Base-by-base conservation (phyloP, 768 basidiomycete genomes). In the Cystobasidium onofrii region DNA sequence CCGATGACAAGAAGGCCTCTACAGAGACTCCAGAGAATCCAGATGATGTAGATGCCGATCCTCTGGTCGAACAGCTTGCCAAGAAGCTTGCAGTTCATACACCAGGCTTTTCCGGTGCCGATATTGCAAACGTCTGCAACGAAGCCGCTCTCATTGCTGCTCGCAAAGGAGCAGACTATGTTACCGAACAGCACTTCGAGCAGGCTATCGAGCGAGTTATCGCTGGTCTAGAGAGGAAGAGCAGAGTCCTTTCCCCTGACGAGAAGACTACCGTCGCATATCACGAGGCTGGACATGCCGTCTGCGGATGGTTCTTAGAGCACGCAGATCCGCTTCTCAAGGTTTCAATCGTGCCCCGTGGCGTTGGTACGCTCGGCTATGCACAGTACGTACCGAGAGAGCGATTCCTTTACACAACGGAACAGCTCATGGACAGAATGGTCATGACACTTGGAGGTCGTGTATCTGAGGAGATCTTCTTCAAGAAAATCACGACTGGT, bases 211-310 rank as follows among this genome's bases (percentile, higher is more conserved):
- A 99, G 84, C 87, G 96, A 46, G 96, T 99, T 41, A 94, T 98
- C 76, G 95, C 93, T 71, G 96, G 96, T 34, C 83, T 98, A 78
- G 96, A 98, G 85, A 86, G 92, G 80, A 99, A 97, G 86, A 92
- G 89, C 76, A 85, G 94, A 73, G 90, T 98, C 33, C 84, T 99
- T 55, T 93, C 90, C 78, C 85, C 88, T 27, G 92, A 96, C 78
- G 96, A 99, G 85, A 99, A 99, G 88, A 94, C 88, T 83, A 97
- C 90, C 0, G 94, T 98, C 52, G 96, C 96, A 9, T 97, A 98
- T 81, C 96, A 99, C 80, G 96, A 99, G 84, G 96, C 96, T 27
- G 96, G 96, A 3, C 96, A 99, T 81, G 96, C 96, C 25, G 89
- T 98, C 55, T 94, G 91, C 79, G 96, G 96, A 1, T 99, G 96